Base-by-base conservation (phyloP, 192 early-diverging fungal species). In the Podila epigama region DNA sequence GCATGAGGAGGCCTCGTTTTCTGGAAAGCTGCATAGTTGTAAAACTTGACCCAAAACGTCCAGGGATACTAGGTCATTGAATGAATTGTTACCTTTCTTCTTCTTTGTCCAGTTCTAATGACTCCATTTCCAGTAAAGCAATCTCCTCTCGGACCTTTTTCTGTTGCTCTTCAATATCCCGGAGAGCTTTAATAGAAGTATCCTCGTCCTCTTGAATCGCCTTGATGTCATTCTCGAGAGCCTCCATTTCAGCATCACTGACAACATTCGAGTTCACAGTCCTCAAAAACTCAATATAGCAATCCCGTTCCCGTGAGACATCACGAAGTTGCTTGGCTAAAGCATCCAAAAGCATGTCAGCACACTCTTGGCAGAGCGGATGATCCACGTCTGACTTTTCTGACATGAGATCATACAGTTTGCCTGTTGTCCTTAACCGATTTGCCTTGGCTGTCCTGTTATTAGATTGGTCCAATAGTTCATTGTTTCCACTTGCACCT, bases 321-420 rank as follows among this genome's bases (percentile, higher is more conserved):
- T 96, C 93, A 0, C 79, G 60, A 18, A 95, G 66, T 52, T 91
- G 85, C 58, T 87, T 88, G 42, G 92, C 90, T 39, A 98, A 66
- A 31, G 83, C 80, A 11, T 91, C 84, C 51, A 89, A 42, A 56
- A 97, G 67, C 65, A 90, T 89, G 54, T 95, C 94, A 0, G 94
- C 91, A 66, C 97, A 98, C 52, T 95, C 95, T 63, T 93, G 88
- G 71, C 97, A 98, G 73, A 97, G 87, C 13, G 94, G 94, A 56
- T 96, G 94, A 51, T 87, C 86, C 15, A 93, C 80, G 51, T 86
- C 87, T 2, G 94, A 90, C 36, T 86, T 86, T n/a, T 87, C 83
- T 0, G 91, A 92, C 63, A 96, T 87, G 61, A 90, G 60, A 51
- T 95, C 92, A 81, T 94, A 94, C 41, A 98, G 64, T 31, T 88